Base-by-base conservation (phyloP, 2,329 filamentous ascomycete genomes). In the Claviceps africana region DNA sequence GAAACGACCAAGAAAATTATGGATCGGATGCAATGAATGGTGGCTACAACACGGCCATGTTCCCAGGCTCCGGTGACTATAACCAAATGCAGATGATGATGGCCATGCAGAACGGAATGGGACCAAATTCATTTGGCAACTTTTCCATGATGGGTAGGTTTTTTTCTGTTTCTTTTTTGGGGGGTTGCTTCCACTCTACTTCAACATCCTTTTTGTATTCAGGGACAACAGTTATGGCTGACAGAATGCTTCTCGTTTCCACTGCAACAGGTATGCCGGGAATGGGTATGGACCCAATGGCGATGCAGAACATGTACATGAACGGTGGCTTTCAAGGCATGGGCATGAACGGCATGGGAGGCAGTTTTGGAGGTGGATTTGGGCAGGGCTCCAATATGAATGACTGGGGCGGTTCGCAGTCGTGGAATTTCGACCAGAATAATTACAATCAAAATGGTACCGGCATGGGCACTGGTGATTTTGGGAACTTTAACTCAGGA, bases 131-230 rank as follows among this genome's bases (percentile, higher is more conserved):
- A 2, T 82, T 82, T 61, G 73, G 74, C 53, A 72, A 71, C 55
- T 83, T 83, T 62, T 76, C 85, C 51, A 88, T 91, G 81, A 95
- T 96, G 86, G 86, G 90, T 96, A 79, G 65, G 86, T 75, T 28
- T 43, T 43, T 30, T 40, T 25, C 4, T 45, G 9, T n/a, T 33
- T 33, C 11, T 17, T 48, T 0, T 10, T 10, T 47, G 13, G 45
- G 45, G 11, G 28, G 8, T 25, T 22, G 11, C 39, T 22, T 19
- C n/a, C n/a, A n/a, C n/a, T n/a, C n/a, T n/a, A n/a, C n/a, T n/a
- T n/a, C n/a, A n/a, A n/a, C n/a, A n/a, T 9, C n/a, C 31, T n/a
- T 30, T 7, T 21, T 4, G 30, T 53, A 53, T 48, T 11, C n/a
- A 8, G n/a, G 15, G 4, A 15, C 21, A n/a, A 15, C 48, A 25